Percentiles rank a stretch among this genome's conserved stretches.
Conservation (phyloP, 768 basidiomycete genomes). For the Saitozyma podzolica region DNA sequence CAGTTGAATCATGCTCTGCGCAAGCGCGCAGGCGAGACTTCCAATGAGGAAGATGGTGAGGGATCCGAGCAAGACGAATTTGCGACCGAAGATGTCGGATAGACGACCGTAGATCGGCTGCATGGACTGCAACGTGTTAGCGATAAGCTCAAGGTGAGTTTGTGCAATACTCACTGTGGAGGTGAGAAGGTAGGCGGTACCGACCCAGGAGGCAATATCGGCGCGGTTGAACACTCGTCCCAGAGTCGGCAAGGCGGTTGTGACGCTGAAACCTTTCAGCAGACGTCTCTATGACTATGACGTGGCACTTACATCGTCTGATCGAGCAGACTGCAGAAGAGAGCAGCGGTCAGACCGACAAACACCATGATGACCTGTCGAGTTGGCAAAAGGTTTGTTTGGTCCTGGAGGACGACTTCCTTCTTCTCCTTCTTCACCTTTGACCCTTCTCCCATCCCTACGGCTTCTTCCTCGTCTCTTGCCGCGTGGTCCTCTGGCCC, state of each 20-base stretch:
- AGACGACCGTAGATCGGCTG: slow-evolving; percentile 57
- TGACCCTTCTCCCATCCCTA: slow-evolving; percentile 2
- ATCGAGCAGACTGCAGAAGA: slow-evolving; percentile 66
- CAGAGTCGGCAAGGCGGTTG: slow-evolving; percentile 72
- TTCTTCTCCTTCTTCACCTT: slow-evolving; percentile 28
- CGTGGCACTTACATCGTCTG: slow-evolving; percentile 61
- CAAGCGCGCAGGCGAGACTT: slow-evolving; percentile 65
- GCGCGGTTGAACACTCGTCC: slow-evolving; percentile 67
- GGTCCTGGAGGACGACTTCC: slow-evolving; percentile 61
- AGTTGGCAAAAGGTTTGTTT: slow-evolving; percentile 72
- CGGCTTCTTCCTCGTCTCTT: slow-evolving; percentile 12
- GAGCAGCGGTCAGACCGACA: slow-evolving; percentile 63
- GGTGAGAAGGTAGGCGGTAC: slow-evolving; percentile 69
- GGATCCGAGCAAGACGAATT: slow-evolving; percentile 61
- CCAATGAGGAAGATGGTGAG: slow-evolving; percentile 69
- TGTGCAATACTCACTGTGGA: slow-evolving; percentile 31
- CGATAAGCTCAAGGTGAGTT: slow-evolving; percentile 41
- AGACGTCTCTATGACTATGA: not conserved
- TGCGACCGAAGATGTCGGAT: slow-evolving; percentile 58
- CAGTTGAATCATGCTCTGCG: slow-evolving; percentile 63
- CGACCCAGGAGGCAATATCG: slow-evolving; percentile 68
- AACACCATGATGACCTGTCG: slow-evolving; percentile 66
- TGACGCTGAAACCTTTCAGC: slow-evolving; percentile 53
- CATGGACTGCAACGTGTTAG: slow-evolving; percentile 57
- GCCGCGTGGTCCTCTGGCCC: not conserved